Evolutionary conservation across 1,284 basidiomycete genomes (phyloP), one percentile per base, ranked within the genome.

Genomic region (Kalmanozyma brasiliensis): DNA sequence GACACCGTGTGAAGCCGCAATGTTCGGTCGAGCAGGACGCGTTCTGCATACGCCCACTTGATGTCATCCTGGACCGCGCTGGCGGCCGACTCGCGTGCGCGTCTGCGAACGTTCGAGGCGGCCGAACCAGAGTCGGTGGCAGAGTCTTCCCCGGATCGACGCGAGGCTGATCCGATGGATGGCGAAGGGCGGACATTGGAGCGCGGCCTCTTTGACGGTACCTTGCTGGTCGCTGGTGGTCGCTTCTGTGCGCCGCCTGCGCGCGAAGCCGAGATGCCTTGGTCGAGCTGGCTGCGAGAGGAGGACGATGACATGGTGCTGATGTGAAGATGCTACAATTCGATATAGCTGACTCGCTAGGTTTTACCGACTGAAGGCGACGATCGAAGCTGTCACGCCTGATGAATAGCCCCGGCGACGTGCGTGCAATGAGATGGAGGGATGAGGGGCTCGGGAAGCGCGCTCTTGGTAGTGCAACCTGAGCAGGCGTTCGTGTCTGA

Each of bases 1-100:
- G 68, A 71, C 8, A 71, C 41, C 2, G 52, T 66, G 37, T 71
- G 62, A 13, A 71, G 53, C 8, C 62, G 68, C 47, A 71, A 19
- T 8, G 68, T 71, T 6, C 68, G 38, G 34, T 71, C 63, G 6
- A 71, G 51, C 37, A 71, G 42, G 4, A 66, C 36, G 23, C 52
- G 55, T 13, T 59, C 47, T 14, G 56, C 29, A 24, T 29, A 33
- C 13, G 60, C 56, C 66, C 66, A 69, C 26, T 26, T 40, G 3
- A 55, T 13, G 10, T 69, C 66, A 23, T 69, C 52, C 13, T 43
- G 34, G 6, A 37, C 33, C 17, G 47, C 49, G 1, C 26, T 41
- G 8, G 52, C 48, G 11, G 44, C 40, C 3, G 44, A 51, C 23
- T 59, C 62, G 30, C 52, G 56, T 9, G 51, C 17, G 13, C 52